Percentiles rank a stretch among this genome's conserved stretches.
Conservation (phyloP, 129 eudicot species). For the Deinandra increscens region DNA sequence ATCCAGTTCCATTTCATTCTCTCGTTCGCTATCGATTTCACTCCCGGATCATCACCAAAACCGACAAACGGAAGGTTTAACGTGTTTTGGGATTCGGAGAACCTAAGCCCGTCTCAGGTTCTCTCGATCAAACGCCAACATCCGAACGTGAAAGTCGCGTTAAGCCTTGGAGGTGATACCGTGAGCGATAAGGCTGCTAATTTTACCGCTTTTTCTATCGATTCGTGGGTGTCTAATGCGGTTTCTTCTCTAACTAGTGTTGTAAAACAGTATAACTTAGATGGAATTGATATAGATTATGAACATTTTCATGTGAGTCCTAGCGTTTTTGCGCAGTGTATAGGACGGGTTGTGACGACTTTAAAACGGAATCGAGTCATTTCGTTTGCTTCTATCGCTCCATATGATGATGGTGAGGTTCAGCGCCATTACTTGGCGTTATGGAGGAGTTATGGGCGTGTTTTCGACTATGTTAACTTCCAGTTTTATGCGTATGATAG, state of each 20-base stretch:
- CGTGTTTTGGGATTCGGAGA: constrained; percentile 37
- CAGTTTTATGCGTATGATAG: constrained; percentile 49
- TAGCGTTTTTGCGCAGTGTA: constrained; percentile 35
- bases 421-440: constrained; percentile 41
- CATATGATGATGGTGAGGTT: constrained; percentile 37
- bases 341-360: constrained; percentile 39
- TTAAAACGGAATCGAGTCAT: constrained; percentile 35
- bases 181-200: constrained; percentile 26
- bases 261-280: constrained; percentile 34
- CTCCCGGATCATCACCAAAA: constrained; percentile 23
- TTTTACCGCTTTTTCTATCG: constrained; percentile 29
- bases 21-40: constrained; percentile 49
- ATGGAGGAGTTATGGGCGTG: constrained; percentile 45
- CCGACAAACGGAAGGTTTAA: constrained; percentile 48
- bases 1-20: constrained; percentile 45
- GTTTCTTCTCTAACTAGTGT: constrained; percentile 42
- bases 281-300: constrained; percentile 51
- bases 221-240: constrained; percentile 50
- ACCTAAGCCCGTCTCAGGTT: constrained; percentile 44
- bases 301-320: constrained; percentile 45
- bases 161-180: constrained; percentile 50
- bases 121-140: constrained; percentile 37
- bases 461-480: constrained; percentile 48
- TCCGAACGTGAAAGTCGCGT: constrained; percentile 38
- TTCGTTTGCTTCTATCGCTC: constrained; percentile 58